Percentiles rank a stretch among this genome's conserved stretches.
These are phyloP conservation scores for Pleurotus eryngii DNA, from an alignment of 768 basidiomycete genomes.

Conservation along the genomic window DNA sequence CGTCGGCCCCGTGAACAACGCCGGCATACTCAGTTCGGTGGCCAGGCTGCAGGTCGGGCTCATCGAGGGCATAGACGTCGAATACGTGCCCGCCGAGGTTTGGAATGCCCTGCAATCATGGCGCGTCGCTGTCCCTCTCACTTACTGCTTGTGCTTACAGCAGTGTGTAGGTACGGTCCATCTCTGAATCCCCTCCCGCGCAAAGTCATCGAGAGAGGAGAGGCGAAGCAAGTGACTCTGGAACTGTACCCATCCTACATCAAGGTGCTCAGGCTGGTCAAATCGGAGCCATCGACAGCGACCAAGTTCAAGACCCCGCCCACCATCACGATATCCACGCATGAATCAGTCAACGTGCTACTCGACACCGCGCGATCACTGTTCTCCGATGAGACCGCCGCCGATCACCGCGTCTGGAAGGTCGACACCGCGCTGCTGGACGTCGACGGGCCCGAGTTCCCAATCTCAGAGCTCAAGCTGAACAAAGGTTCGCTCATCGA, in stretches of 20 bases:
- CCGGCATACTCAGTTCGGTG: constrained; percentile 53
- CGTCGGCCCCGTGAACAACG: constrained; percentile 76
- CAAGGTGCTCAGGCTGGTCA: constrained; percentile 49
- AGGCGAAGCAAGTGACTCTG: constrained; percentile 45
- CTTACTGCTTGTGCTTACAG: constrained; percentile 3
- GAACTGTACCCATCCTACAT: constrained; percentile 73
- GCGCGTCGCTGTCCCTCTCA: constrained; percentile 39
- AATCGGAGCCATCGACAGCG: constrained; percentile 19
- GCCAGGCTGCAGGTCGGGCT: constrained; percentile 44
- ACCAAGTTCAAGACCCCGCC: constrained; percentile 25
- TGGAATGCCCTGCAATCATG: constrained; percentile 70
- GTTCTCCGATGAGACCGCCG: constrained; percentile 34
- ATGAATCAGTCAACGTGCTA: constrained; percentile 45
- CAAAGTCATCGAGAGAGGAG: constrained; percentile 61
- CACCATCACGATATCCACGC: constrained; percentile 46
- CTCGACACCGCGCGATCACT: constrained; percentile 46
- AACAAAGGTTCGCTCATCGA: constrained; percentile 40
- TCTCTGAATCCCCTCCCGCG: constrained; percentile 57
- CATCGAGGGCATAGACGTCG: constrained; percentile 65
- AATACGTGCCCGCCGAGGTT: constrained; percentile 68
- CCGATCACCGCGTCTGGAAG: constrained; percentile 62
- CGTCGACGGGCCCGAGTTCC: constrained; percentile 34
- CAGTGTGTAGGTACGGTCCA: constrained; percentile 63
- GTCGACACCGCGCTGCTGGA: constrained; percentile 32
- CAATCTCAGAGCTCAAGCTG: constrained; percentile 24